These are phyloP conservation scores for Paraphaeosphaeria minitans DNA, from an alignment of 2,329 filamentous ascomycete genomes.

Conservation along the genomic window DNA sequence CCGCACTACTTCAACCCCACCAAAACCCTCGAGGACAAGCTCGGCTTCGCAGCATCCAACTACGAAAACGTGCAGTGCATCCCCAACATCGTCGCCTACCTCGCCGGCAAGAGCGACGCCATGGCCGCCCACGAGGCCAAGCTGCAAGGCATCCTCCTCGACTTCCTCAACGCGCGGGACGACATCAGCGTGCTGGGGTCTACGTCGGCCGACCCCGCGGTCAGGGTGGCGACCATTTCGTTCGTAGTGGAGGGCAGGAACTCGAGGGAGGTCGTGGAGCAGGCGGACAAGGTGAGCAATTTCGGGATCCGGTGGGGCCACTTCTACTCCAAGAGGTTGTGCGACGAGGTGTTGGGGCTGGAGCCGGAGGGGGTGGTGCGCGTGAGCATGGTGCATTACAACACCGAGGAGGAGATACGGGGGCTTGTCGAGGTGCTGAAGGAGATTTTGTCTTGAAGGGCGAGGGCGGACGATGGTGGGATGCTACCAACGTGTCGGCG, in stretches of 20 bases:
- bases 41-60: slow-evolving; percentile 70
- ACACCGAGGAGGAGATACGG: slow-evolving; percentile 67
- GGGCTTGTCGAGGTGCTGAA: slow-evolving; percentile 60
- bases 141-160: slow-evolving; percentile 64
- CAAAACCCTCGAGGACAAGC: slow-evolving; percentile 66
- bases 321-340: slow-evolving; percentile 70
- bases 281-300: slow-evolving; percentile 62
- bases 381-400: slow-evolving; percentile 76
- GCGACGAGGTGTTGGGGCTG: slow-evolving; percentile 63
- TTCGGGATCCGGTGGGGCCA: slow-evolving; percentile 70
- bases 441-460: slow-evolving; percentile 48
- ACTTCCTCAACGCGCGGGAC: slow-evolving; percentile 59
- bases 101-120: slow-evolving; percentile 50
- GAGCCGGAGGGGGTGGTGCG: slow-evolving; percentile 67
- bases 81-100: slow-evolving; percentile 65
- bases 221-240: slow-evolving; percentile 69
- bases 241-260: slow-evolving; percentile 65
- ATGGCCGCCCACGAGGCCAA: slow-evolving; percentile 65
- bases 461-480: no score
- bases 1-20: slow-evolving; percentile 71
- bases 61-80: slow-evolving; percentile 73
- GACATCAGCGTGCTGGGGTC: slow-evolving; percentile 66
- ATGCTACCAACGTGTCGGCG: no score
- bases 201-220: slow-evolving; percentile 51
- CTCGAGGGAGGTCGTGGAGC: slow-evolving; percentile 64